phyloP scores from a whole-genome alignment of 2,329 filamentous ascomycete genomes.

The Raffaelea deltoideospora region DNA sequence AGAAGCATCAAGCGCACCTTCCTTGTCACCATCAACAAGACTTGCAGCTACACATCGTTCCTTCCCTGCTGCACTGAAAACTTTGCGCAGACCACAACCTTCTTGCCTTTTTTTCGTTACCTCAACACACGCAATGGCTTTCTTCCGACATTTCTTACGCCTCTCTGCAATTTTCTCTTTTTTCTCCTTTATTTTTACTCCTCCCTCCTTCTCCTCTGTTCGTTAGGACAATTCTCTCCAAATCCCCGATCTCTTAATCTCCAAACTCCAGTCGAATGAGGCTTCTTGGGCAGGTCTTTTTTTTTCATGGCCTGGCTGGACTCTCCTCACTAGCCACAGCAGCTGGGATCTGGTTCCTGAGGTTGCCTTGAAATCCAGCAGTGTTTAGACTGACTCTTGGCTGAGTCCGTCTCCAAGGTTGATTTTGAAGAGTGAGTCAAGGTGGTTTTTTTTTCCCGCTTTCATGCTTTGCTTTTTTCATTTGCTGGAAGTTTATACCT shows the following conservation, averaged over 20 bases:
- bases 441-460: neutral
- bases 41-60: slow-evolving; percentile 1
- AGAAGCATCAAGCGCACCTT: slow-evolving; percentile 7
- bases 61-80: slow-evolving; percentile 1
- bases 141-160: neutral
- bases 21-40: neutral
- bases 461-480: neutral
- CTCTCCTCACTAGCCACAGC: too few relatives aligned
- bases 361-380: too few relatives aligned
- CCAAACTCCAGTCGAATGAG: too few relatives aligned
- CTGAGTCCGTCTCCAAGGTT: slow-evolving; percentile 2
- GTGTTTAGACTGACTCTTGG: too few relatives aligned
- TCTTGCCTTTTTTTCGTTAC: neutral
- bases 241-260: too few relatives aligned
- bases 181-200: neutral
- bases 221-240: too few relatives aligned
- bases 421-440: neutral
- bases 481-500: neutral
- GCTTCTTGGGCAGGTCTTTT: neutral
- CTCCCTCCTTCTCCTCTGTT: neutral
- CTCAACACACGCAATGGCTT: too few relatives aligned
- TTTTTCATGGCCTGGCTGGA: neutral
- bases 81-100: neutral
- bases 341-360: neutral
- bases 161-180: neutral